Base-by-base conservation (phyloP, 441 rosid species). In the Pelargonium exstipulatum region DNA sequence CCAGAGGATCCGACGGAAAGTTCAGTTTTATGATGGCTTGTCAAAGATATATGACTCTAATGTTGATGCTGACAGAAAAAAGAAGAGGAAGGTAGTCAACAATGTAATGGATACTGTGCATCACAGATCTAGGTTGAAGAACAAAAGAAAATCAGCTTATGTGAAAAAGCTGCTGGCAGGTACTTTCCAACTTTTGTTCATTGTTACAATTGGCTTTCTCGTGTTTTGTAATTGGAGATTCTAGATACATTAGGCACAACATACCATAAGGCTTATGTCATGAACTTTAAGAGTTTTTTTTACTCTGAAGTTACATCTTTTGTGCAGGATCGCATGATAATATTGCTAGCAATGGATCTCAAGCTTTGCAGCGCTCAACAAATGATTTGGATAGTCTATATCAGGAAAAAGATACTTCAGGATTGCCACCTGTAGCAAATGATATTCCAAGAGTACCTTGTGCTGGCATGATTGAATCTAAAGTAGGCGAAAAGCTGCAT, bases 1-100 rank as follows among this genome's bases (percentile, higher is more conserved):
- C 37, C 97, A 81, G 60, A 83, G 92, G 78, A 85, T 68, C 63
- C 84, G 95, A 26, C 92, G 92, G 82, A 86, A 92, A 77, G 82
- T 72, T 57, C 84, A 74, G 40, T 67, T 66, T 69, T 62, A 71
- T 76, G 86, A 73, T 69, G 68, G 67, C 61, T 67, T 69, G 53
- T 74, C 69, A 62, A 75, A 66, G 71, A 79, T 72, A 74, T 62
- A 65, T 17, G 80, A 78, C 66, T 12, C 13, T 10, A n/a, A 13
- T 48, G 53, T 2, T 48, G 53, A 48, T 48, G 53, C 14, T 48
- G 14, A 12, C 4, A 48, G 53, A n/a, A 48, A 48, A n/a, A 48
- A 35, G 40, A 5, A 48, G 6, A n/a, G 16, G 53, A 48, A 48
- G 53, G 53, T 48, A 48, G 53, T 48, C 16, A 48, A 48, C 53